phyloP scores from a whole-genome alignment of 805 yeast genomes.

The Metschnikowia cubensis region DNA sequence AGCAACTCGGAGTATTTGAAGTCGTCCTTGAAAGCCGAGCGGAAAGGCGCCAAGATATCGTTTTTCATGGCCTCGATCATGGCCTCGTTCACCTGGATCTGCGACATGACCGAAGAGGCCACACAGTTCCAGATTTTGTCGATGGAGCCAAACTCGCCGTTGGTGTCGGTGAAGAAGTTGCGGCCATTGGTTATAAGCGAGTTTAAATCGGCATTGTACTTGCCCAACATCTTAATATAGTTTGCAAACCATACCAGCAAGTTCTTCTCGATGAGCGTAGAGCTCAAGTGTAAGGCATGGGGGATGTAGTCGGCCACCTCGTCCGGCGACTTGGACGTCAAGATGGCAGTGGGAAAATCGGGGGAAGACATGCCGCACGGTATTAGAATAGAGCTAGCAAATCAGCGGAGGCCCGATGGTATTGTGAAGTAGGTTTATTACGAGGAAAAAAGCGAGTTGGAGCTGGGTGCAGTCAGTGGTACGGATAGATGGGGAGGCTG shows the following conservation, averaged over 20 bases:
- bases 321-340: constrained; percentile 40
- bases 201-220: constrained; percentile 22
- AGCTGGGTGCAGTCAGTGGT: neutral
- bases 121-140: constrained; percentile 45
- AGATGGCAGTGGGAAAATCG: constrained; percentile 32
- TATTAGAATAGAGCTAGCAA: neutral
- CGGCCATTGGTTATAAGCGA: constrained; percentile 21
- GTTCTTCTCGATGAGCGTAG: constrained; percentile 26
- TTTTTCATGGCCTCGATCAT: constrained; percentile 44
- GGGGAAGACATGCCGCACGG: constrained; percentile 13
- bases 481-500: neutral
- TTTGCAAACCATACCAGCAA: constrained; percentile 34
- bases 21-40: constrained; percentile 50
- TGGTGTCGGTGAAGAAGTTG: constrained; percentile 17
- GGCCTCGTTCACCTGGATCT: constrained; percentile 46
- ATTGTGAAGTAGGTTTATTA: neutral
- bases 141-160: constrained; percentile 37
- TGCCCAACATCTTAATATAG: constrained; percentile 19
- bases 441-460: neutral
- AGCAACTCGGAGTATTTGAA: constrained; percentile 53
- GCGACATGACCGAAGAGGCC: constrained; percentile 47
- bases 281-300: constrained; percentile 29
- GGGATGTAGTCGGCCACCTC: constrained; percentile 40
- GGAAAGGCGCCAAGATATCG: constrained; percentile 55
- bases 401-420: neutral